Percentiles rank a stretch among this genome's conserved stretches.
phyloP scores from a whole-genome alignment of 108 stramenopile species.

The Nannochloropsis oceanica region DNA sequence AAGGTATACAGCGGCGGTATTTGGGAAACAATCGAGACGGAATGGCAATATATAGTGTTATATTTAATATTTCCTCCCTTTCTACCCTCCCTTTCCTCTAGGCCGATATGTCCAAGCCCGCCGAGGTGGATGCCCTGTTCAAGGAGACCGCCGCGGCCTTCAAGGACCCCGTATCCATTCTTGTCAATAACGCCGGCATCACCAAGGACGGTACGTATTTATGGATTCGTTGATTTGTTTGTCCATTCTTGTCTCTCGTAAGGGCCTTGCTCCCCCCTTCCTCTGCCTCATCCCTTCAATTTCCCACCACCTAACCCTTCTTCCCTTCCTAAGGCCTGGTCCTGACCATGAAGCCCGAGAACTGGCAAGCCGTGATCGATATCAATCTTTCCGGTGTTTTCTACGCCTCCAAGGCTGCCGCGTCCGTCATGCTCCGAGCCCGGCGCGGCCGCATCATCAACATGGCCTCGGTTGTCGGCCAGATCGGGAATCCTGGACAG shows the following conservation, averaged over 20 bases:
- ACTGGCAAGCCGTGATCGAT: slow-evolving; percentile 88
- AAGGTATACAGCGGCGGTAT: background rate
- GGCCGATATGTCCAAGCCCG: slow-evolving; percentile 28
- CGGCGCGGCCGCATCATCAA: slow-evolving; percentile 87
- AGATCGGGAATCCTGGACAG: slow-evolving; percentile 76
- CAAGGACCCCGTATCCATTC: slow-evolving; percentile 52
- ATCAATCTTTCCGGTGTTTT: slow-evolving; percentile 86
- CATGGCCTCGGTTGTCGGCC: slow-evolving; percentile 85
- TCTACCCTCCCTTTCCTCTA: background rate
- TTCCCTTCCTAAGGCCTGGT: slow-evolving; percentile 31
- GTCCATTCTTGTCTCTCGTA: background rate
- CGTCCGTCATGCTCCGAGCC: slow-evolving; percentile 72
- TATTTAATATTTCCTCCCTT: background rate
- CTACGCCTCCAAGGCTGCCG: slow-evolving; percentile 83
- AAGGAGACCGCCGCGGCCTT: slow-evolving; percentile 17
- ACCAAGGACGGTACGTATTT: slow-evolving; percentile 35
- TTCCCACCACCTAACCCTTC: background rate
- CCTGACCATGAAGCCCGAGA: slow-evolving; percentile 80
- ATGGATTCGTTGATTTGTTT: background rate
- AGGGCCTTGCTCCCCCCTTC: background rate
- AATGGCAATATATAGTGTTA: background rate
- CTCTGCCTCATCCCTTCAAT: background rate
- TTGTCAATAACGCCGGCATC: slow-evolving; percentile 95
- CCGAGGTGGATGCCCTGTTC: slow-evolving; percentile 58
- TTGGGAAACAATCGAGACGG: background rate